Conservation (phyloP, 2,329 filamentous ascomycete species). For the Juglanconis juglandina region DNA sequence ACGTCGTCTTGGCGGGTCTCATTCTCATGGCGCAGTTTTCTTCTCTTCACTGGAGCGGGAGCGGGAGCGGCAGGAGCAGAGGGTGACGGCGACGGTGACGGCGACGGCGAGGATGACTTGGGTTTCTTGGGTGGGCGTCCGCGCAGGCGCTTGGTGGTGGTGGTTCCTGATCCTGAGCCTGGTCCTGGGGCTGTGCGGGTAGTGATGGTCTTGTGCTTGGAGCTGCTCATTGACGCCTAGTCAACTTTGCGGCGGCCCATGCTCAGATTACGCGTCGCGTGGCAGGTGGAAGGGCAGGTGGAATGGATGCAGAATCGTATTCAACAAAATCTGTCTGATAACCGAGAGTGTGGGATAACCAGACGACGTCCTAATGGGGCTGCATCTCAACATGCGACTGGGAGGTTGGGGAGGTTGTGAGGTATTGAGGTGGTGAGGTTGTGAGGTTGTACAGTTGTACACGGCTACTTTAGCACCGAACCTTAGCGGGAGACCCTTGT, state of each 20-base stretch:
- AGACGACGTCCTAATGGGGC: not conserved
- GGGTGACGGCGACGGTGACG: not conserved
- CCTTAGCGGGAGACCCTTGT: not conserved
- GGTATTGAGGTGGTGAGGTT: not conserved
- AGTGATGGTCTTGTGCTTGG: not conserved
- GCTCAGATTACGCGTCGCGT: conserved; percentile 5
- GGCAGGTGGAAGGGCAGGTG: not conserved
- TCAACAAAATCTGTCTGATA: not conserved
- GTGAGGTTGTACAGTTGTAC: not conserved
- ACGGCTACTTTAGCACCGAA: not conserved
- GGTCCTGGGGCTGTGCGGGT: not conserved
- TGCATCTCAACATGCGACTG: not conserved
- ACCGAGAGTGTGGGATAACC: not conserved
- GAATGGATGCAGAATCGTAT: not conserved
- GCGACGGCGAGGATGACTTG: not conserved
- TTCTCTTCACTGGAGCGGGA: conserved; percentile 1
- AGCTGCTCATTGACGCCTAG: conserved; percentile 17
- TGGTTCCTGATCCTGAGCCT: not conserved
- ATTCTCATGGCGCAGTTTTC: conserved; percentile 5
- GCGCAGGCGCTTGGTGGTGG: not conserved
- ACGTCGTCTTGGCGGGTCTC: conserved; percentile 5
- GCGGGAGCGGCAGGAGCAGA: not conserved
- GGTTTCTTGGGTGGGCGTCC: not conserved
- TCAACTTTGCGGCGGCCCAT: conserved; percentile 7
- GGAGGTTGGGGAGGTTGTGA: not conserved